A percentile compares a stretch with the other conserved stretches of the same genome.
These are phyloP conservation scores for Panaeolus papilionaceus DNA, from an alignment of 768 basidiomycete species.

Conservation along the genomic window DNA sequence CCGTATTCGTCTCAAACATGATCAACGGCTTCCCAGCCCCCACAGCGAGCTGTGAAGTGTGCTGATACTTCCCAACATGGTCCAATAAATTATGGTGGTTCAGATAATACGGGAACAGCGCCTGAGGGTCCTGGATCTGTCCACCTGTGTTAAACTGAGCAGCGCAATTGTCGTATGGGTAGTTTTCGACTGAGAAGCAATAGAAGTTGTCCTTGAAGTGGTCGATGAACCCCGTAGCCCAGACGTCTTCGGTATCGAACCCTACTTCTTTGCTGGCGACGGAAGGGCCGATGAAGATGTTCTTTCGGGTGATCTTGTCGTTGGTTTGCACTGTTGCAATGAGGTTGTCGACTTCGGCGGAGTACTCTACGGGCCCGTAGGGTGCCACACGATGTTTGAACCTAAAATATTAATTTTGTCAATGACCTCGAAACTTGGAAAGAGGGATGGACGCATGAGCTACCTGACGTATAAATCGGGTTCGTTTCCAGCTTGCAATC, in stretches of 20 bases:
- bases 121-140: conserved; percentile 46
- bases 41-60: conserved; percentile 52
- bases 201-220: conserved; percentile 46
- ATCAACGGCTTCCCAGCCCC: conserved; percentile 53
- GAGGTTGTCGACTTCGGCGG: conserved; percentile 42
- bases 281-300: conserved; percentile 65
- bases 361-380: conserved; percentile 50
- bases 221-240: conserved; percentile 56
- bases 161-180: conserved; percentile 63
- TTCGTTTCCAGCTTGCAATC: conserved; percentile 77
- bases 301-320: conserved; percentile 31
- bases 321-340: conserved; percentile 33
- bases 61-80: conserved; percentile 58
- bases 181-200: conserved; percentile 58
- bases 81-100: conserved; percentile 56
- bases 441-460: not conserved
- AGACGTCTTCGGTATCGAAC: conserved; percentile 52
- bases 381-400: conserved; percentile 40
- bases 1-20: conserved; percentile 78
- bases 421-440: no score
- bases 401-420: conserved; percentile 19
- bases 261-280: conserved; percentile 50
- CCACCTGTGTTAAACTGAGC: conserved; percentile 52
- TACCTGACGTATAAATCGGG: conserved; percentile 71
- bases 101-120: conserved; percentile 59